These are phyloP conservation scores for Aspergillus sergii DNA, from an alignment of 2,329 filamentous ascomycete genomes.

Conservation along the genomic window DNA sequence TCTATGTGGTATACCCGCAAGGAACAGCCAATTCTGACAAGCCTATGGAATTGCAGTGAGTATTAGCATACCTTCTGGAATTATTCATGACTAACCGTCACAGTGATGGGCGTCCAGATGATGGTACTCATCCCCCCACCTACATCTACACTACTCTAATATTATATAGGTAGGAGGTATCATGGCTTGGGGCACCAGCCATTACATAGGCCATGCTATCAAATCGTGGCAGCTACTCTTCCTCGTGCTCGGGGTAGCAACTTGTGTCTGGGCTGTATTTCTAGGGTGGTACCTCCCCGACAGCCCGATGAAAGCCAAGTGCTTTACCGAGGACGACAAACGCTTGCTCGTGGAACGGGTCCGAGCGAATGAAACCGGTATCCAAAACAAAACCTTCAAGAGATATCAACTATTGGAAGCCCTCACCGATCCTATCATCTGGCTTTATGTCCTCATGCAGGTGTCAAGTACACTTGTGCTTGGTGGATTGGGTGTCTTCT, in stretches of 20 bases:
- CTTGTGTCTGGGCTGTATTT: conserved; percentile 44
- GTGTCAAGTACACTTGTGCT: conserved; percentile 17
- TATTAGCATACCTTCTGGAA: background rate
- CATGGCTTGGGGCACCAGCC: conserved; percentile 53
- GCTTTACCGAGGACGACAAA: conserved; percentile 65
- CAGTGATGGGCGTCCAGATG: conserved; percentile 64
- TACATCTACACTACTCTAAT: background rate
- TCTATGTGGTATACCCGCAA: conserved; percentile 70
- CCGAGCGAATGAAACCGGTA: conserved; percentile 58
- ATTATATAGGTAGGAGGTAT: conserved; percentile 61
- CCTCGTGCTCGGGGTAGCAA: conserved; percentile 60
- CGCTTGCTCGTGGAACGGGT: conserved; percentile 60
- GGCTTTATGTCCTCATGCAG: conserved; percentile 23
- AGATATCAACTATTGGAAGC: conserved; percentile 55
- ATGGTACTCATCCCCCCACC: conserved; percentile 43
- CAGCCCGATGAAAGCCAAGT: conserved; percentile 67
- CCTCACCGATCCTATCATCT: conserved; percentile 18
- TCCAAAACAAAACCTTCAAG: conserved; percentile 57
- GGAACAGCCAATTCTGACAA: conserved; percentile 65
- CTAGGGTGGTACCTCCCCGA: conserved; percentile 63
- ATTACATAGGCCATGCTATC: conserved; percentile 54
- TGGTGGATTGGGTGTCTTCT: conserved; percentile 42
- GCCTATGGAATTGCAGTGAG: conserved; percentile 67
- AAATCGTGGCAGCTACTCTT: conserved; percentile 68
- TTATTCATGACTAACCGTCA: background rate